These are phyloP conservation scores for Pythium guiyangense DNA, from an alignment of 352 stramenopile genomes.

Conservation along the genomic window DNA sequence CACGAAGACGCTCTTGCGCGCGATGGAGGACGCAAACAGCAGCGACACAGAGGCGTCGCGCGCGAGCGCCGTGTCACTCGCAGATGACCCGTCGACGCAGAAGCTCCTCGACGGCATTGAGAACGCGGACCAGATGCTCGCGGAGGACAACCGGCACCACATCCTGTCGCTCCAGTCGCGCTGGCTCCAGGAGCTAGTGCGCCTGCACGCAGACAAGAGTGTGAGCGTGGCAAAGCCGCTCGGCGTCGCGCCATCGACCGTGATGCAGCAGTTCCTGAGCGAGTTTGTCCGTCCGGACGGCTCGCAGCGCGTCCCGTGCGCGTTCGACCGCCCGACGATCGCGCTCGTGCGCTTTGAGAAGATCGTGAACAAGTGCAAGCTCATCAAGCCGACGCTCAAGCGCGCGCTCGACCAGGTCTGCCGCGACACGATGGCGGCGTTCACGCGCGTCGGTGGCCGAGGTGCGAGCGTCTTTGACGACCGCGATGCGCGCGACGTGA, in stretches of 20 bases:
- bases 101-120: conserved; percentile 37
- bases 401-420: conserved; percentile 59
- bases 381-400: conserved; percentile 60
- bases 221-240: conserved; percentile 7
- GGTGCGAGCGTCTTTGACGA: conserved; percentile 35
- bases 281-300: conserved; percentile 20
- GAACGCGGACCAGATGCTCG: conserved; percentile 50
- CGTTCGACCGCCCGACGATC: conserved; percentile 34
- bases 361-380: conserved; percentile 47
- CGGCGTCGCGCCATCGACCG: conserved; percentile 8
- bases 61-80: conserved; percentile 22
- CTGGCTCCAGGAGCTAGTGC: conserved; percentile 48
- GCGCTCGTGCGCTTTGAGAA: conserved; percentile 68
- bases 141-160: conserved; percentile 54
- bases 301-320: conserved; percentile 21
- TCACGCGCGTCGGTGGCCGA: conserved; percentile 23
- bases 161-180: conserved; percentile 51
- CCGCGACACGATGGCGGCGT: conserved; percentile 54
- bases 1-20: conserved; percentile 33
- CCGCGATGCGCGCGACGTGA: conserved; percentile 51
- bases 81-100: conserved; percentile 25
- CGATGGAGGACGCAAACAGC: conserved; percentile 17
- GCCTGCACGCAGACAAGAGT: conserved; percentile 45
- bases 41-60: conserved; percentile 13
- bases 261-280: conserved; percentile 35